Percentiles rank a stretch among this genome's conserved stretches.
Conservation (phyloP, 1,284 basidiomycete genomes). For the Ganoderma lingzhi region DNA sequence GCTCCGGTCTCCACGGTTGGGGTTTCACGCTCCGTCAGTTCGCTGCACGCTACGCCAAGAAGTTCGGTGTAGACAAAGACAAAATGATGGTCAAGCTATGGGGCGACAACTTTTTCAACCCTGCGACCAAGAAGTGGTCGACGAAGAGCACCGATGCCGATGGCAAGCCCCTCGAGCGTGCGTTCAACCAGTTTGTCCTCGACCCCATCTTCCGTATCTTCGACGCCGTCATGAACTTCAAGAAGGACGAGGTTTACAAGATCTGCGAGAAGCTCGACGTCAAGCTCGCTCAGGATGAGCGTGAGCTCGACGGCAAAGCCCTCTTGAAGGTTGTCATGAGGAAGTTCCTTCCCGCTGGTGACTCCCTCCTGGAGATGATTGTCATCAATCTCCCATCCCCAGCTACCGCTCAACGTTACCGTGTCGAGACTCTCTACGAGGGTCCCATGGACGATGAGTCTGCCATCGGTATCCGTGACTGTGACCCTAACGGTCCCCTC, state of each 20-base stretch:
- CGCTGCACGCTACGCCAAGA: slow-evolving; percentile 95
- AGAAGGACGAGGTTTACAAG: slow-evolving; percentile 88
- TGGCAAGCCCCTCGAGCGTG: slow-evolving; percentile 91
- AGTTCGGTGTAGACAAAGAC: slow-evolving; percentile 98
- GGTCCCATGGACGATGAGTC: slow-evolving; percentile 99
- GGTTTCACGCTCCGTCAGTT: slow-evolving; percentile 99
- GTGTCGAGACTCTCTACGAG: slow-evolving; percentile 99
- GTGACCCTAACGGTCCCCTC: slow-evolving; percentile 96
- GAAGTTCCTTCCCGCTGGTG: slow-evolving; percentile 99
- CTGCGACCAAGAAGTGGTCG: slow-evolving; percentile 97
- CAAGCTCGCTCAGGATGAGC: slow-evolving; percentile 90
- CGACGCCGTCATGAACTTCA: slow-evolving; percentile 99
- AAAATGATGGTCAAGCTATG: slow-evolving; percentile 99
- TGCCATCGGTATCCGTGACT: slow-evolving; percentile 98
- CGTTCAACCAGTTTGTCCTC: slow-evolving; percentile 96
- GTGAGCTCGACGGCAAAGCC: slow-evolving; percentile 95
- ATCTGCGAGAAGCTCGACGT: slow-evolving; percentile 99
- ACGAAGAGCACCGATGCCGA: slow-evolving; percentile 82
- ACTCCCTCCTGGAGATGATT: slow-evolving; percentile 99
- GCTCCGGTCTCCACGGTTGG: slow-evolving; percentile 99
- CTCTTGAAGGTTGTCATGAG: slow-evolving; percentile 99
- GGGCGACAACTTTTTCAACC: slow-evolving; percentile 99
- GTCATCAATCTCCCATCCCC: slow-evolving; percentile 99
- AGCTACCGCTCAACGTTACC: slow-evolving; percentile 96
- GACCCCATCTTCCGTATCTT: slow-evolving; percentile 99